These are phyloP conservation scores for Globisporangium splendens DNA, from an alignment of 352 stramenopile species.

Conservation along the genomic window DNA sequence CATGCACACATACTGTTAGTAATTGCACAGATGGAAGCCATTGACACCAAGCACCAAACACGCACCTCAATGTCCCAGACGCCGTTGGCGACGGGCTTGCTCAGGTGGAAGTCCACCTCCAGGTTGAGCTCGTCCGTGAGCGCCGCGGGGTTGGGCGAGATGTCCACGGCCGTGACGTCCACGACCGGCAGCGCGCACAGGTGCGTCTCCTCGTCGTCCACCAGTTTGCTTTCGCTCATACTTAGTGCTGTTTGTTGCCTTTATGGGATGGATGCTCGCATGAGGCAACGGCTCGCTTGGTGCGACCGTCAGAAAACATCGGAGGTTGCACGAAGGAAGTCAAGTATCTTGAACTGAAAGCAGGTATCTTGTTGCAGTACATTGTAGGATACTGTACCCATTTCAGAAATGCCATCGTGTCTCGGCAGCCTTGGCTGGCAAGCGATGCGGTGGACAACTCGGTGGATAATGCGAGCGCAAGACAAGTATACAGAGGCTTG, in stretches of 20 bases:
- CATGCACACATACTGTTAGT: background rate
- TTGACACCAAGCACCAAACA: background rate
- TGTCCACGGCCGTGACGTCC: conserved; percentile 69
- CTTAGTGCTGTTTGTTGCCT: background rate
- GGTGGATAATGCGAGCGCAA: too few species aligned
- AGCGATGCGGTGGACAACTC: too few species aligned
- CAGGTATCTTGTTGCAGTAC: background rate
- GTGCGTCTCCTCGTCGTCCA: conserved; percentile 36
- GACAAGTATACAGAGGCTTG: too few species aligned
- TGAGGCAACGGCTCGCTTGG: background rate
- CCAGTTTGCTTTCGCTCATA: conserved; percentile 79
- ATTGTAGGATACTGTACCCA: too few species aligned
- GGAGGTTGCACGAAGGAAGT: background rate
- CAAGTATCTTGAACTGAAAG: background rate
- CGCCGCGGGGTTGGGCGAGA: conserved; percentile 77
- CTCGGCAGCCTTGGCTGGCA: too few species aligned
- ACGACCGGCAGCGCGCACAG: conserved; percentile 49
- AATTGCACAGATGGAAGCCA: conserved; percentile 1
- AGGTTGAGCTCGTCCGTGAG: conserved; percentile 77
- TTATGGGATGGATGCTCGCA: too few species aligned
- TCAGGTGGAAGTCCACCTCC: conserved; percentile 75
- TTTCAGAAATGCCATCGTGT: too few species aligned
- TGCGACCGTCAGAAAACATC: background rate
- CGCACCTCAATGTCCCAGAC: conserved; percentile 78
- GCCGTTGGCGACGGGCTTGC: conserved; percentile 54